Evolutionary conservation across 805 yeast species (phyloP).

Genomic region (Ogataea thermomethanolica): DNA sequence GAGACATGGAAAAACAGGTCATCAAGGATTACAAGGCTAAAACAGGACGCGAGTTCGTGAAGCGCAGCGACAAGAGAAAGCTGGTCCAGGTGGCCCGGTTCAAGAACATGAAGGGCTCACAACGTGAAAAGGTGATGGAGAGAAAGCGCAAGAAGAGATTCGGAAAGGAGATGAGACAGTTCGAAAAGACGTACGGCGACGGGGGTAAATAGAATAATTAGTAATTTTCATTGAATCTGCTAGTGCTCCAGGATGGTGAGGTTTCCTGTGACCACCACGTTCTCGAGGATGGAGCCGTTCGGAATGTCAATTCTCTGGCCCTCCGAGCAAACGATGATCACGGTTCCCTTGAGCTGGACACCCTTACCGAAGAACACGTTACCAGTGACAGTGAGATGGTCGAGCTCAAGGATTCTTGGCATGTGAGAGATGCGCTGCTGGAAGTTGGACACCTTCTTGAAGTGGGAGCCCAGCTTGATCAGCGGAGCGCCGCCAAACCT

Average conservation of each 20-base stretch:
- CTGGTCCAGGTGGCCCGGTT: slow-evolving; percentile 75
- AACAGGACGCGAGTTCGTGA: slow-evolving; percentile 57
- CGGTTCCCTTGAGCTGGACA: slow-evolving; percentile 93
- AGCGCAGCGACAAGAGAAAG: slow-evolving; percentile 67
- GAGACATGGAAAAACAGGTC: slow-evolving; percentile 71
- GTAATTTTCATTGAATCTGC: not conserved
- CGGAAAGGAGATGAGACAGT: slow-evolving; percentile 69
- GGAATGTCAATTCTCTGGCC: slow-evolving; percentile 97
- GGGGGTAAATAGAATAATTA: slow-evolving; percentile 1
- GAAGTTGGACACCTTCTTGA: slow-evolving; percentile 92
- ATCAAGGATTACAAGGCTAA: slow-evolving; percentile 54
- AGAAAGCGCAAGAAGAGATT: slow-evolving; percentile 81
- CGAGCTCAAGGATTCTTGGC: slow-evolving; percentile 94
- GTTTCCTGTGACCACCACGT: slow-evolving; percentile 96
- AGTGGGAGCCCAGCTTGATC: slow-evolving; percentile 93
- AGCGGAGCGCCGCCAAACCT: slow-evolving; percentile 93
- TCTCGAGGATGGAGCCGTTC: slow-evolving; percentile 90
- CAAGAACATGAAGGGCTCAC: slow-evolving; percentile 65
- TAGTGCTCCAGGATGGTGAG: slow-evolving; percentile 90
- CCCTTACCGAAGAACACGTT: slow-evolving; percentile 88
- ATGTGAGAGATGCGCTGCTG: slow-evolving; percentile 88
- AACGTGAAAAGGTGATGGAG: slow-evolving; percentile 79
- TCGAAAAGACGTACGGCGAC: slow-evolving; percentile 26
- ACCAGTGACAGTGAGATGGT: slow-evolving; percentile 96
- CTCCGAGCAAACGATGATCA: slow-evolving; percentile 94